Percentiles rank a stretch among this genome's conserved stretches.
Conservation (phyloP, 164 flowering plant species). For the Aristolochia fimbriata region DNA sequence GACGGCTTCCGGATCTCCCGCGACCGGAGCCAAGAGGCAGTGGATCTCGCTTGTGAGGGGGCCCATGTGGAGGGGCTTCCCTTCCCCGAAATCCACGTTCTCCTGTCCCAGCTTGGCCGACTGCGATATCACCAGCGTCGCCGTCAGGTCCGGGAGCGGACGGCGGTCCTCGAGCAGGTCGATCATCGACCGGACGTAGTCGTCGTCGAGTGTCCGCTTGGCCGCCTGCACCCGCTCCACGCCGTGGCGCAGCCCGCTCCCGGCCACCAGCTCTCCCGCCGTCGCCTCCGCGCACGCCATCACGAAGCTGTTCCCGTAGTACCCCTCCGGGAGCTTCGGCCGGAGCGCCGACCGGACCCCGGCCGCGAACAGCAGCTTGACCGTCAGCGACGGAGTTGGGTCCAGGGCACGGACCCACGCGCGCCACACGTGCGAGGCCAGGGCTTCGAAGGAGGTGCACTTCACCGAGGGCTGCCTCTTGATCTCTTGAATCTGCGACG, state of each 20-base stretch:
- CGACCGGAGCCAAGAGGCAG: conserved; percentile 76
- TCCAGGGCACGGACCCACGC: conserved; percentile 58
- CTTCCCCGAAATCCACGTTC: conserved; percentile 78
- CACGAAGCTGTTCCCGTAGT: conserved; percentile 82
- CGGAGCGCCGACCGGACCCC: conserved; percentile 36
- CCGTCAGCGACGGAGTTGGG: conserved; percentile 21
- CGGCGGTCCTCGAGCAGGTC: conserved; percentile 54
- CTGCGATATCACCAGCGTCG: conserved; percentile 64
- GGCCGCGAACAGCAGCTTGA: conserved; percentile 79
- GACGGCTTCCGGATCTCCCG: conserved; percentile 34
- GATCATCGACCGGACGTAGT: conserved; percentile 42
- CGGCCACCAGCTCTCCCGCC: conserved; percentile 31
- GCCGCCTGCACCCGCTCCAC: conserved; percentile 64
- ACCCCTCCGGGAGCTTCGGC: conserved; percentile 53
- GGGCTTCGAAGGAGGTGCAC: conserved; percentile 80
- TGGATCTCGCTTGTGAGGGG: conserved; percentile 62
- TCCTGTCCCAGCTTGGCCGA: conserved; percentile 81
- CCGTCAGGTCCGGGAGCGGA: conserved; percentile 45
- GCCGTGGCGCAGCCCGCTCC: conserved; percentile 27
- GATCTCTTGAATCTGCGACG: conserved; percentile 43
- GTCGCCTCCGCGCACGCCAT: conserved; percentile 63
- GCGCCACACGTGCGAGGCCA: conserved; percentile 89
- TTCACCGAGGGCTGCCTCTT: conserved; percentile 59
- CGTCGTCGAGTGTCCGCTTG: conserved; percentile 32
- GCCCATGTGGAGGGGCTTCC: conserved; percentile 69